Base-by-base conservation (phyloP, 495 filamentous ascomycete genomes). In the Penicillium canescens region DNA sequence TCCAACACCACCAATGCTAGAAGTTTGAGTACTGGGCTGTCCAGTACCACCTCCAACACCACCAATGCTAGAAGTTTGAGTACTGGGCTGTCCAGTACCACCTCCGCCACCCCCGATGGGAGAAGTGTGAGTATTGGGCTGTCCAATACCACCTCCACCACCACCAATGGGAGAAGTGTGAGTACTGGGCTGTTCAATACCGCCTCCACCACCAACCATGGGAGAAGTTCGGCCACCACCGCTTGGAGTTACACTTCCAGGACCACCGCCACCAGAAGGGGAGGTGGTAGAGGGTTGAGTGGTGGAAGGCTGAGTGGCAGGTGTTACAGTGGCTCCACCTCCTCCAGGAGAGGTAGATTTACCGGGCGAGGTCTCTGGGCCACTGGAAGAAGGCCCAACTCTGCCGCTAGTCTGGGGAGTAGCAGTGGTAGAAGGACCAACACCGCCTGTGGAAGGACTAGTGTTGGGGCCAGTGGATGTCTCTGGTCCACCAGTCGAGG, bases 11-110 rank as follows among this genome's bases (percentile, higher is more conserved):
- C 52, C 38, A 16, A 24, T 11, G 5, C 47, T 24, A 33, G 33
- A 20, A 14, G 33, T 16, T 4, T 20, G 43, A 12, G 7, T 35
- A 12, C 31, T 34, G 23, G 45, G 43, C 0, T 33, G 26, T 34
- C 23, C 28, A 36, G 50, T 12, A n/a, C 14, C 26, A n/a, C 34
- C 47, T 6, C 47, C 37, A 4, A 38, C 46, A 7, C 59, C 59
- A 7, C 42, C 24, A 24, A 38, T 31, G 11, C 28, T 31, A 33
- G 40, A 23, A 28, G 8, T 10, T 1, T 24, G 20, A 10, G 20
- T 21, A 18, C 40, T 21, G 5, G 9, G 20, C 12, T 21, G 16
- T 24, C 12, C 23, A 10, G 42, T 26, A 4, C 13, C 40, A 3
- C 40, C 26, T 11, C 42, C 42, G 0, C 42, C 46, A 12, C 46